phyloP scores from a whole-genome alignment of 257 asterid genomes.

The Nyctanthes arbortristis region DNA sequence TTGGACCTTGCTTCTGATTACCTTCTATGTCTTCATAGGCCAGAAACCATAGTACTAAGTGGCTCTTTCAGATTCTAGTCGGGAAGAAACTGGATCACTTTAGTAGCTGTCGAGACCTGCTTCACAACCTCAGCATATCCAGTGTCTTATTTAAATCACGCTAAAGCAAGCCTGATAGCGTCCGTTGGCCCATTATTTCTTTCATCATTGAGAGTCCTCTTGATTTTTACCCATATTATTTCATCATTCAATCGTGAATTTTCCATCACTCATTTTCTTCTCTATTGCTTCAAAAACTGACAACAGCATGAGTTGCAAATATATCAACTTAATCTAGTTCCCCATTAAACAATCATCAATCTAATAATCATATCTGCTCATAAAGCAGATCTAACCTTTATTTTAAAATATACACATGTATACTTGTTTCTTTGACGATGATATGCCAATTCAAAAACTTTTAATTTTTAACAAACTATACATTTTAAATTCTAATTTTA shows the following conservation, averaged over 20 bases:
- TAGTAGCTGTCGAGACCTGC: not conserved
- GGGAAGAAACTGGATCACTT: no score
- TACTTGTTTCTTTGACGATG: not conserved
- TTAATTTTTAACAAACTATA: not conserved
- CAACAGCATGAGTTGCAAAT: conserved; percentile 1
- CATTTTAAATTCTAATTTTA: not conserved
- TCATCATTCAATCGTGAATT: not conserved
- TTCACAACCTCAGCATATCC: conserved; percentile 3
- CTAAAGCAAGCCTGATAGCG: not conserved
- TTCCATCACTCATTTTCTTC: not conserved
- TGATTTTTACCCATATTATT: not conserved
- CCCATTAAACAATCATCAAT: not conserved
- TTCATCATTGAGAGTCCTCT: not conserved
- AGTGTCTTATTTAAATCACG: not conserved
- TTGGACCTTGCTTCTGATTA: not conserved
- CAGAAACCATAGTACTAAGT: no score
- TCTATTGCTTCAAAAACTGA: not conserved
- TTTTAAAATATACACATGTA: not conserved
- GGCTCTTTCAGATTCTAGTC: not conserved
- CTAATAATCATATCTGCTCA: not conserved
- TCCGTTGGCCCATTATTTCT: not conserved
- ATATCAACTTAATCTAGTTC: not conserved
- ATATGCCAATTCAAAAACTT: not conserved
- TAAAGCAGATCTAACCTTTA: not conserved
- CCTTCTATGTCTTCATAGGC: not conserved